A percentile compares a stretch with the other conserved stretches of the same genome.
phyloP scores from a whole-genome alignment of 345 rosid species.

The Salix caprea region DNA sequence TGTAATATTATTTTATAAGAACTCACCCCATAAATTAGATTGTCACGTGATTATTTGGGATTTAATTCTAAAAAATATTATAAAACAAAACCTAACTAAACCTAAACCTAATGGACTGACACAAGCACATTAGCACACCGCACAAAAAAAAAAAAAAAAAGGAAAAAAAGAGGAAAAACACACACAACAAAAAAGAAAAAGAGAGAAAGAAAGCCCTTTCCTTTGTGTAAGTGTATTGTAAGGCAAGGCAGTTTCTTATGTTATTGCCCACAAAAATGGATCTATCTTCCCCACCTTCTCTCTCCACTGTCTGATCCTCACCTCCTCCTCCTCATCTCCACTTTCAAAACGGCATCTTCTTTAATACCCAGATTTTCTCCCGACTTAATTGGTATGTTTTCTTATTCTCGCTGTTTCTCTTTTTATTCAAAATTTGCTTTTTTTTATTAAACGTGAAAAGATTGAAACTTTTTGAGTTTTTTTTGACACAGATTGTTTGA shows the following conservation, averaged over 20 bases:
- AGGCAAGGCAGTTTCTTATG: neutral
- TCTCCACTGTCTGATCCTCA: conserved; percentile 7
- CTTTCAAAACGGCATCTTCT: neutral
- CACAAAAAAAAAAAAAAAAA: conserved; percentile 1
- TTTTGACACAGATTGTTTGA: neutral
- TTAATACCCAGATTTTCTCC: neutral
- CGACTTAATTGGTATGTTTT: conserved; percentile 22
- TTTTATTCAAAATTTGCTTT: neutral
- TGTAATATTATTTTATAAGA: no score
- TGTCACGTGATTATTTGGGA: no score
- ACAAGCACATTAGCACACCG: conserved; percentile 24
- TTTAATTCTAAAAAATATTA: no score
- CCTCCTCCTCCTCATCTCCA: neutral
- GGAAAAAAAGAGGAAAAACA: neutral
- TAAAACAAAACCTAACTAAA: no score
- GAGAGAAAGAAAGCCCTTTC: neutral
- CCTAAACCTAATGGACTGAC: conserved; percentile 10
- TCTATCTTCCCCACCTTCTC: conserved; percentile 13
- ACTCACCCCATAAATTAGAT: no score
- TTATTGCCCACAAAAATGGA: conserved; percentile 12
- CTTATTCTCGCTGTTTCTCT: neutral
- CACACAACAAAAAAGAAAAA: neutral
- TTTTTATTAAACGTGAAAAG: neutral
- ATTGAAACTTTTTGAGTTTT: neutral
- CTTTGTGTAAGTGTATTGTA: neutral